A percentile compares a stretch with the other conserved stretches of the same genome.
These are phyloP conservation scores for Aureobasidium sp. DNA, from an alignment of 2,329 filamentous ascomycete species.

Conservation along the genomic window DNA sequence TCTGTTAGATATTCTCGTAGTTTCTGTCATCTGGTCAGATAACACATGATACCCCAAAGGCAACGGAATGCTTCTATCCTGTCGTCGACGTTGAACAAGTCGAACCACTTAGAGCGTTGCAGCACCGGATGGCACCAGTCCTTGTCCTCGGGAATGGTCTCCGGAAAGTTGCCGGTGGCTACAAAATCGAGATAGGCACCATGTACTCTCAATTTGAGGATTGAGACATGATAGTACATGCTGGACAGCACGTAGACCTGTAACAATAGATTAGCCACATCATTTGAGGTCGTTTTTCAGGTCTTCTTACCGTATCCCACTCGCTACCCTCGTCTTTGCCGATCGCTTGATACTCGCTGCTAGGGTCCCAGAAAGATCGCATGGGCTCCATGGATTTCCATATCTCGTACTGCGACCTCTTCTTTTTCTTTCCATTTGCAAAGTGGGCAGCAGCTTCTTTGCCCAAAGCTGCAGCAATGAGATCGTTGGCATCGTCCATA, in stretches of 20 bases:
- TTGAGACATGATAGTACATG: constrained; percentile 55
- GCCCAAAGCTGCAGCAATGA: constrained; percentile 17
- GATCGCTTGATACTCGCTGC: constrained; percentile 50
- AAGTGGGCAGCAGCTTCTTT: constrained; percentile 22
- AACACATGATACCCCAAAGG: constrained; percentile 53
- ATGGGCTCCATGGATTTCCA: constrained; percentile 48
- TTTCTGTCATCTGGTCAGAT: constrained; percentile 33
- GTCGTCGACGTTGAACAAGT: constrained; percentile 49
- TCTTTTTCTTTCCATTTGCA: constrained; percentile 21
- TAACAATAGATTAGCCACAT: background rate
- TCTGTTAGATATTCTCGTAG: background rate
- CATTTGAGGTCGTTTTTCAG: background rate
- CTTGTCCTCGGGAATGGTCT: constrained; percentile 26
- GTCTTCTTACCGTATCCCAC: constrained; percentile 45
- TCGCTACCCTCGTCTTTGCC: constrained; percentile 43
- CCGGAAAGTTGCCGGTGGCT: constrained; percentile 35
- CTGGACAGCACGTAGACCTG: constrained; percentile 57
- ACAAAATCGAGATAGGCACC: constrained; percentile 50
- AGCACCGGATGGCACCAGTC: constrained; percentile 48
- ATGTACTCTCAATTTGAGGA: constrained; percentile 53
- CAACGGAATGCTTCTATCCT: constrained; percentile 50
- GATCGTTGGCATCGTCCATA: background rate
- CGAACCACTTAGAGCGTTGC: constrained; percentile 52
- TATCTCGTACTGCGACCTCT: constrained; percentile 33
- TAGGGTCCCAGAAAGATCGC: constrained; percentile 51